Evolutionary conservation across 371 early-diverging fungal species (phyloP).

Genomic region (Rhizopus microsporus): DNA sequence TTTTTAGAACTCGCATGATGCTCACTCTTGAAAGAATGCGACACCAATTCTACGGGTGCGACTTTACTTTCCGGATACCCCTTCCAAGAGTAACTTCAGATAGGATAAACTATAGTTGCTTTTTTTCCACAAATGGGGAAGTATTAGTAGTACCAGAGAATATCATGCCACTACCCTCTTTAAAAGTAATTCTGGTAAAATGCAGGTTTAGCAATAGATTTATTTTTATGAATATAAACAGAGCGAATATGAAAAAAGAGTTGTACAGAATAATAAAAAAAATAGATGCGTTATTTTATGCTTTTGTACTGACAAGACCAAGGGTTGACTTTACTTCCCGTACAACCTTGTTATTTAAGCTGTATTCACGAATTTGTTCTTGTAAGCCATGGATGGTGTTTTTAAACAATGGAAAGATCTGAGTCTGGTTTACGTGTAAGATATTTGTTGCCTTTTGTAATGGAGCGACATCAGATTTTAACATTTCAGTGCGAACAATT

Average conservation of each 20-base stretch:
- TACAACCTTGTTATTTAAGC: constrained; percentile 27
- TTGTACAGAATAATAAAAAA: neutral
- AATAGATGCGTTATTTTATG: constrained; percentile 5
- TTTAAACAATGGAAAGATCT: constrained; percentile 52
- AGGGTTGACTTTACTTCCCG: constrained; percentile 19
- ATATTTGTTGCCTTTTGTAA: constrained; percentile 59
- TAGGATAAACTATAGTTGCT: no score
- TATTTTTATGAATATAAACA: neutral
- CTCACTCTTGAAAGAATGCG: no score
- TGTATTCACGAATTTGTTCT: constrained; percentile 38
- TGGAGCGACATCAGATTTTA: constrained; percentile 46
- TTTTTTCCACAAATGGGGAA: no score
- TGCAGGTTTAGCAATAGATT: no score
- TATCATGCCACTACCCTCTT: no score
- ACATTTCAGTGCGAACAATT: constrained; percentile 46
- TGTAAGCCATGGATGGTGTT: constrained; percentile 48
- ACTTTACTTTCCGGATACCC: no score
- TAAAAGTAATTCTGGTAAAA: no score
- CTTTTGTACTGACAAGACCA: constrained; percentile 12
- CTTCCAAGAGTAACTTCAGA: no score
- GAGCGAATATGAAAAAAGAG: neutral
- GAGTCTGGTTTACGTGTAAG: constrained; percentile 46
- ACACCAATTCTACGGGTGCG: no score
- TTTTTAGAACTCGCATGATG: no score
- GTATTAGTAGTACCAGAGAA: no score